Evolutionary conservation across 1,284 basidiomycete genomes (phyloP).

Genomic region (Trichosporon asahii): DNA sequence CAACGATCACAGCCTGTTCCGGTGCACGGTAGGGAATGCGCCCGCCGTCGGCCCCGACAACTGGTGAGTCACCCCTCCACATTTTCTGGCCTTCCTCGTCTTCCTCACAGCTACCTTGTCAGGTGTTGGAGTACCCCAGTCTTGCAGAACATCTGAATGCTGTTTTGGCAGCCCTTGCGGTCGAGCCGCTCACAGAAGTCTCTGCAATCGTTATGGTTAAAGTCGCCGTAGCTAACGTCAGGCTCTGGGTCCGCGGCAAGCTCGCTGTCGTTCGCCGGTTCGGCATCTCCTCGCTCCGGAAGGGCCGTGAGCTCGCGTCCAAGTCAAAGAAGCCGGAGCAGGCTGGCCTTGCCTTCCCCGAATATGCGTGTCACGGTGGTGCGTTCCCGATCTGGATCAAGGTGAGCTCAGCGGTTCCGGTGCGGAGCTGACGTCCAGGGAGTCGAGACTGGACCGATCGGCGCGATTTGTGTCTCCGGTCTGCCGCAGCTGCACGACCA

Average conservation of each 20-base stretch:
- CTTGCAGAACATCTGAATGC: no score
- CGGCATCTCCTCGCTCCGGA: conserved; percentile 41
- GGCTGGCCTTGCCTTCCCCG: conserved; percentile 37
- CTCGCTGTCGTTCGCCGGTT: conserved; percentile 44
- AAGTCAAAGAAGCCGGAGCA: conserved; percentile 34
- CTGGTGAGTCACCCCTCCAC: conserved; percentile 29
- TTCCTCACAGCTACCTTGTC: no score
- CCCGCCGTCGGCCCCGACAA: conserved; percentile 40
- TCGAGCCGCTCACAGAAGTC: no score
- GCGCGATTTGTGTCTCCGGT: conserved; percentile 51
- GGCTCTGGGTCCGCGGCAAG: conserved; percentile 46
- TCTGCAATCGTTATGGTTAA: no score
- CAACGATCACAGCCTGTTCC: conserved; percentile 45
- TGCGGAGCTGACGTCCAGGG: conserved; percentile 17
- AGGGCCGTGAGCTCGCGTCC: conserved; percentile 40
- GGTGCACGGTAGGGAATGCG: conserved; percentile 37
- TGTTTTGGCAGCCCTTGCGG: no score
- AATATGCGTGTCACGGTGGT: conserved; percentile 48
- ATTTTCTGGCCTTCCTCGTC: neutral
- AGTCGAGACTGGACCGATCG: conserved; percentile 39
- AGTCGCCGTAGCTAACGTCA: conserved; percentile 17
- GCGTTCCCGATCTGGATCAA: conserved; percentile 22
- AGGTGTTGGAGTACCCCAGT: no score
- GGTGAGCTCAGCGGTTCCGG: conserved; percentile 21
- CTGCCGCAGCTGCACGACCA: conserved; percentile 50